Conservation (phyloP, 371 early-diverging fungal species). For the Mucor velutinosus region DNA sequence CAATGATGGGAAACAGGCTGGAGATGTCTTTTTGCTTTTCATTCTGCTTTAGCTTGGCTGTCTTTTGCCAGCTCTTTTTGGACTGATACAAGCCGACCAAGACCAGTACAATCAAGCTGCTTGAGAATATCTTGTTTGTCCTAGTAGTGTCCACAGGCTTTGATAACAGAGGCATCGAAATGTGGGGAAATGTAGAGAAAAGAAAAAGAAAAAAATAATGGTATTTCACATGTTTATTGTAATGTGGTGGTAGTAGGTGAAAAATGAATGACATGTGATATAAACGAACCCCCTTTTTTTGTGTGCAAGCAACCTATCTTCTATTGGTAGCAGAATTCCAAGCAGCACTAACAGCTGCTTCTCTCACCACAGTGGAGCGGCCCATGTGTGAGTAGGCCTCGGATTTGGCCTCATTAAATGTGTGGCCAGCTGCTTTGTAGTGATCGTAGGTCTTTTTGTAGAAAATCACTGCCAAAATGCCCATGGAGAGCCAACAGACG, state of each 20-base stretch:
- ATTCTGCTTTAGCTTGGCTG: background rate
- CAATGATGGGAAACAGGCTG: slow-evolving; percentile 35
- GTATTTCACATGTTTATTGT: slow-evolving; percentile 1
- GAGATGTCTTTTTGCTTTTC: slow-evolving; percentile 2
- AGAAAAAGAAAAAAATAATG: slow-evolving; percentile 1
- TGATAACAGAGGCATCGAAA: slow-evolving; percentile 19
- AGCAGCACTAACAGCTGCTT: slow-evolving; percentile 55
- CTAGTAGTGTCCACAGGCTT: slow-evolving; percentile 20
- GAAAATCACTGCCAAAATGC: slow-evolving; percentile 56
- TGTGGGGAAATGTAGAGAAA: background rate
- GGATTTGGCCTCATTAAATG: slow-evolving; percentile 79
- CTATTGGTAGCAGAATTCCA: slow-evolving; percentile 48
- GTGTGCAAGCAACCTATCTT: slow-evolving; percentile 6
- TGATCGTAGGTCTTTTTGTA: slow-evolving; percentile 73
- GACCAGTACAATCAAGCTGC: slow-evolving; percentile 13
- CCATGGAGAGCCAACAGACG: slow-evolving; percentile 70
- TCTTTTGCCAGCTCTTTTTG: slow-evolving; percentile 5
- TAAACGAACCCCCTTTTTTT: background rate
- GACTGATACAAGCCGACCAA: slow-evolving; percentile 10
- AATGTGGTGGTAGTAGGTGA: background rate
- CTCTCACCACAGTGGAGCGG: slow-evolving; percentile 53
- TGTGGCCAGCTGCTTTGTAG: slow-evolving; percentile 81
- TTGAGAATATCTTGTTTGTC: slow-evolving; percentile 10
- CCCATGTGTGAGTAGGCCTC: slow-evolving; percentile 66
- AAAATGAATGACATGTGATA: slow-evolving; percentile 10